Evolutionary conservation across 163 green algal genomes (phyloP).

Genomic region (Scenedesmus sp.): DNA sequence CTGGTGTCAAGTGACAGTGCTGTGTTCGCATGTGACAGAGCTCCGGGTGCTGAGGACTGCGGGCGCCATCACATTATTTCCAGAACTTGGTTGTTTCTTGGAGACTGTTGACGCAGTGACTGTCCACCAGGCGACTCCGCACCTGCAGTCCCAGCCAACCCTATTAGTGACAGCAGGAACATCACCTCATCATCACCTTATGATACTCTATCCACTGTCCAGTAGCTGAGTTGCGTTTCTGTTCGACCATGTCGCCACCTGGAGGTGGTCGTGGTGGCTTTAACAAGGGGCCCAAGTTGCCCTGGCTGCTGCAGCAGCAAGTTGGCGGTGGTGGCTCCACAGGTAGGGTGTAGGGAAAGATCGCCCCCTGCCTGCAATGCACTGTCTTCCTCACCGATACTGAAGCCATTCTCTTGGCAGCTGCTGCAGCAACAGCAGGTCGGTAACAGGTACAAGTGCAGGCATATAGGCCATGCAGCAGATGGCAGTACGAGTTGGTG

Average conservation of each 20-base stretch:
- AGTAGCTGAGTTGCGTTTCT: not conserved
- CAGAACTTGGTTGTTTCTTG: not conserved
- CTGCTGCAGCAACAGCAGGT: not conserved
- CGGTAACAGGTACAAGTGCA: not conserved
- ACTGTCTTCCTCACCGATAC: not conserved
- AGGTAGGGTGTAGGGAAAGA: not conserved
- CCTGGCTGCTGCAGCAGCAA: slow-evolving; percentile 45
- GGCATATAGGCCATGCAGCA: not conserved
- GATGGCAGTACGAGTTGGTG: not conserved
- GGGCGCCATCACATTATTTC: not conserved
- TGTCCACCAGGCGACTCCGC: no score
- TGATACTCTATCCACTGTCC: no score
- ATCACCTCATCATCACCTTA: not conserved
- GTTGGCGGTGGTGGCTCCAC: slow-evolving; percentile 5
- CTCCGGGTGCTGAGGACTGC: not conserved
- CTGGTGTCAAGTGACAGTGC: not conserved
- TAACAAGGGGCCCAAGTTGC: slow-evolving; percentile 34
- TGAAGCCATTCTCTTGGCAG: not conserved
- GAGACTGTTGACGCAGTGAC: no score
- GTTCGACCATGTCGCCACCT: slow-evolving; percentile 7
- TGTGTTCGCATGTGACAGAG: not conserved
- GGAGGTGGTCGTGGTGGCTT: slow-evolving; percentile 27
- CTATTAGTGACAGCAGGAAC: not conserved
- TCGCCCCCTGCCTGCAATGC: not conserved
- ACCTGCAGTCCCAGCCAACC: slow-evolving; percentile 13